Evolutionary conservation across 352 stramenopile species (phyloP).

Genomic region (Phytophthora capsici): DNA sequence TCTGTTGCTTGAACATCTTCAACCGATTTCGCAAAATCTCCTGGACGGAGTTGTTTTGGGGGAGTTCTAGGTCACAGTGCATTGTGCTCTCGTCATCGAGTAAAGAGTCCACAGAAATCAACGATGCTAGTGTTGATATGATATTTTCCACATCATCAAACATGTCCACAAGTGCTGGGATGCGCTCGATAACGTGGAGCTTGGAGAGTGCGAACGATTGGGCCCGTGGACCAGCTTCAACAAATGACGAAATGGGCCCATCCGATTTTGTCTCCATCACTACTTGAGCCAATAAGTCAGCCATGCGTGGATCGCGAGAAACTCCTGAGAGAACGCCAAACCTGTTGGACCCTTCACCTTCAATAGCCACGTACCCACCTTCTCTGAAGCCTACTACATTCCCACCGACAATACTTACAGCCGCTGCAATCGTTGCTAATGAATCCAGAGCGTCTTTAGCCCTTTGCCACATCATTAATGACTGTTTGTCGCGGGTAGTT

Average conservation of each 20-base stretch:
- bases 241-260: constrained; percentile 9
- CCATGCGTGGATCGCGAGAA: constrained; percentile 47
- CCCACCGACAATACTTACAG: constrained; percentile 76
- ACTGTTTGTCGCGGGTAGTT: constrained; percentile 65
- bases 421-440: constrained; percentile 62
- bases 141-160: constrained; percentile 73
- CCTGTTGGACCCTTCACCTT: constrained; percentile 47
- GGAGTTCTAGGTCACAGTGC: constrained; percentile 58
- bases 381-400: constrained; percentile 78
- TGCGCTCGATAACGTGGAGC: constrained; percentile 68
- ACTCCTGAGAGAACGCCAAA: constrained; percentile 43
- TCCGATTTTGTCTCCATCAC: constrained; percentile 24
- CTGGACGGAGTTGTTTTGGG: constrained; percentile 73
- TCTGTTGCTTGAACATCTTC: constrained; percentile 79
- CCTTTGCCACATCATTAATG: constrained; percentile 72
- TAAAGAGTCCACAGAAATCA: constrained; percentile 40
- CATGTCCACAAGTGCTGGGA: constrained; percentile 81
- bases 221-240: constrained; percentile 20
- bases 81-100: constrained; percentile 36
- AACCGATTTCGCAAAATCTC: constrained; percentile 60
- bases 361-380: constrained; percentile 61
- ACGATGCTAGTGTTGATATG: constrained; percentile 55
- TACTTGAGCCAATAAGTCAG: constrained; percentile 49
- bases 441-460: constrained; percentile 74
- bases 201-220: constrained; percentile 54